Evolutionary conservation across 495 filamentous ascomycete species (phyloP), one percentile per base, ranked within the genome.

Genomic region (Hypoxylon lenormandii): DNA sequence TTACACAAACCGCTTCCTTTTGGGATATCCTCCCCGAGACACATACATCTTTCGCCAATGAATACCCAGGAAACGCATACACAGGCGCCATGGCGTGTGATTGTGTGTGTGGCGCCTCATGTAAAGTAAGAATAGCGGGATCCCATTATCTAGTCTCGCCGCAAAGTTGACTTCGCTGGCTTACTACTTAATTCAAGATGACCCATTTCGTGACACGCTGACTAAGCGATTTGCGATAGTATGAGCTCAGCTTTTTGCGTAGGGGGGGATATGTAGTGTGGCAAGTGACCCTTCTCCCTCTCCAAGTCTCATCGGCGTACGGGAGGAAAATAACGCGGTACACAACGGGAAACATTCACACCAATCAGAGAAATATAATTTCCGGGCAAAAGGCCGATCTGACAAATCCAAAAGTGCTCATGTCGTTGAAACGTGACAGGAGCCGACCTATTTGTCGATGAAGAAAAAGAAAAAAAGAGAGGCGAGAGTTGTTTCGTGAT

Each of bases 201-300:
- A 65, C 51, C 5, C 51, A 56, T 43, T 55, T 22, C 56, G 50
- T 54, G 37, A 71, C 63, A 66, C 52, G 68, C 62, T 71, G 68
- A 71, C 68, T 66, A 66, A 71, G 62, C 57, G 16, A 8, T 33
- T 33, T 30, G 5, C 15, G 49, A 63, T 66, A 70, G 60, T 38
- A 46, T 28, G 3, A 43, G 43, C 46, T 43, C 45, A 48, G 21
- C 61, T 62, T 1, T 11, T 1, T 11, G 23, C 23, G 53, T 19
- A 13, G 38, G 36, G n/a, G 36, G n/a, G n/a, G n/a, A n/a, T n/a
- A n/a, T n/a, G n/a, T n/a, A n/a, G 21, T 12, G 28, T 53, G 19
- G 37, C 37, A 43, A 45, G 48, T 38, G 15, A 13, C 26, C 23
- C 42, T 33, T 21, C 18, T 46, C 38, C n/a, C 30, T 13, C 38